Percentiles rank a stretch among this genome's conserved stretches.
Evolutionary conservation across 2,329 filamentous ascomycete species (phyloP).

Genomic region (Cercospora nicotianae): DNA sequence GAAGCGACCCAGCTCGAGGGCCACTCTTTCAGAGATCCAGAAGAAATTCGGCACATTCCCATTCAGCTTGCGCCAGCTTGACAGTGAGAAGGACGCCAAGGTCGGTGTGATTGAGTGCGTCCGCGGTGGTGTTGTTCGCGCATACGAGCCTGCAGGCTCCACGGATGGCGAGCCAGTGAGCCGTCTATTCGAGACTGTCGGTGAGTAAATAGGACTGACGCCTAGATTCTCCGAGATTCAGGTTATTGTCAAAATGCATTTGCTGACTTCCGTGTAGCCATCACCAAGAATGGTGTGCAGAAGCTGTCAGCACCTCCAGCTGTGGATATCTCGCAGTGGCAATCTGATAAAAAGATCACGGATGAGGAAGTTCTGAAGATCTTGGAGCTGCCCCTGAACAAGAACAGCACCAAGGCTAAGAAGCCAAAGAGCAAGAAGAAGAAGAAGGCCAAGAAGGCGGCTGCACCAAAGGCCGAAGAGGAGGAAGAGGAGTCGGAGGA

Average conservation of each 20-base stretch:
- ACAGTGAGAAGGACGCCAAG: slow-evolving; percentile 93
- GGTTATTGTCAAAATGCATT: neutral
- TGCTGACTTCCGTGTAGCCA: slow-evolving; percentile 57
- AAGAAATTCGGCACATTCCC: slow-evolving; percentile 98
- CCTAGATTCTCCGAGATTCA: neutral
- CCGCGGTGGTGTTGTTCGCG: slow-evolving; percentile 84
- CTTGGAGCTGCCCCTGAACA: slow-evolving; percentile 77
- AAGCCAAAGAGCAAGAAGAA: slow-evolving; percentile 92
- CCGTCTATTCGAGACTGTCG: slow-evolving; percentile 84
- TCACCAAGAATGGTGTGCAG: slow-evolving; percentile 95
- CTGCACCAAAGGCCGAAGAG: slow-evolving; percentile 30
- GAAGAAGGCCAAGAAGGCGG: slow-evolving; percentile 64
- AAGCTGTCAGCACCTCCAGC: slow-evolving; percentile 76
- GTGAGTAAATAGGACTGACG: slow-evolving; percentile 58
- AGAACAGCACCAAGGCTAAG: slow-evolving; percentile 65
- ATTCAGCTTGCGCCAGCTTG: slow-evolving; percentile 94
- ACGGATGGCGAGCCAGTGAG: slow-evolving; percentile 85
- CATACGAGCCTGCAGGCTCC: slow-evolving; percentile 94
- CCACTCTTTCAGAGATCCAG: slow-evolving; percentile 89
- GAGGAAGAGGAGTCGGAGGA: slow-evolving; percentile 35
- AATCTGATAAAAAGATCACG: slow-evolving; percentile 96
- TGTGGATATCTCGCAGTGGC: slow-evolving; percentile 76
- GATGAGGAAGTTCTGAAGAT: slow-evolving; percentile 96
- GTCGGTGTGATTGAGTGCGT: slow-evolving; percentile 96
- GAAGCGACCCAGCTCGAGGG: slow-evolving; percentile 90